Conservation (phyloP, 768 basidiomycete species). For the Mycena albidolilacea region DNA sequence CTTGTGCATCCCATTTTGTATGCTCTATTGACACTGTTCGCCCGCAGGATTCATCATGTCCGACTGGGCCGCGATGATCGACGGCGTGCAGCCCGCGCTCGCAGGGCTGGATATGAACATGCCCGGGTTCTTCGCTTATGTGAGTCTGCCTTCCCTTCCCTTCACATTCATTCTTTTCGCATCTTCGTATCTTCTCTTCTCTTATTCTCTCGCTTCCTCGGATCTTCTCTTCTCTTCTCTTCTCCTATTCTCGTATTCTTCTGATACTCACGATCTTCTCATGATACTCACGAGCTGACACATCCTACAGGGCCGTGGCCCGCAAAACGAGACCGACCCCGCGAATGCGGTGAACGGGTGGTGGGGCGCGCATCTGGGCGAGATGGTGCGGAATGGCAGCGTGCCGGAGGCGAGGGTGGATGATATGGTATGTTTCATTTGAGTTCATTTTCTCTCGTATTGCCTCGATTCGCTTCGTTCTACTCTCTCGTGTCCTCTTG, state of each 20-base stretch:
- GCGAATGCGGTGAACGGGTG: conserved; percentile 35
- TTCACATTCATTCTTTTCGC: not conserved
- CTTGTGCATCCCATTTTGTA: not conserved
- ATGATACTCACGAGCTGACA: not conserved
- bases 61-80: conserved; percentile 65
- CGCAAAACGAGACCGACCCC: conserved; percentile 31
- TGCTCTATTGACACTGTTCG: not conserved
- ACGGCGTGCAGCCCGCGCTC: conserved; percentile 36
- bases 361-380: conserved; percentile 49
- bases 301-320: conserved; percentile 21
- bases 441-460: not conserved
- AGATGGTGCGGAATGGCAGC: conserved; percentile 62
- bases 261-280: no score
- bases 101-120: conserved; percentile 41
- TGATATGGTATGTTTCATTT: conserved; percentile 60
- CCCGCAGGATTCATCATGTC: conserved; percentile 38
- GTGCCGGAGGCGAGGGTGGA: conserved; percentile 62
- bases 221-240: no score
- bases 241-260: no score
- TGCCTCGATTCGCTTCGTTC: no score
- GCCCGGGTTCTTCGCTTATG: conserved; percentile 54
- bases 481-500: no score
- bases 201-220: no score
- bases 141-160: conserved; percentile 2
- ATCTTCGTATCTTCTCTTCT: not conserved